Evolutionary conservation across 129 eudicot genomes (phyloP).

Genomic region (Silybum marianum): DNA sequence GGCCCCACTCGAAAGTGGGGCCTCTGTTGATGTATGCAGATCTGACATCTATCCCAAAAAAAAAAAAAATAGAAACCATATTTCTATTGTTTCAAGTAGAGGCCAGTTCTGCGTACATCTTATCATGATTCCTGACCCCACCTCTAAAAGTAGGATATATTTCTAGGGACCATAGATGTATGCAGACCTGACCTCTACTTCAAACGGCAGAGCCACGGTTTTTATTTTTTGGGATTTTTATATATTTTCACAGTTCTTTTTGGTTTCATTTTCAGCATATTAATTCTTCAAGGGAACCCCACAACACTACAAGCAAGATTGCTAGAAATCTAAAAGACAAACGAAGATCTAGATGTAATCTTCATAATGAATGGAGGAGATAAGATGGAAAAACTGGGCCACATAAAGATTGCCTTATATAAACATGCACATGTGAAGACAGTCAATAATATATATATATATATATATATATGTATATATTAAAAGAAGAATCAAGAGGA

Average conservation of each 20-base stretch:
- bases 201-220: neutral
- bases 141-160: neutral
- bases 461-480: too few species aligned
- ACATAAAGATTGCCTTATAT: neutral
- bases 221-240: neutral
- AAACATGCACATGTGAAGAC: slow-evolving; percentile 3
- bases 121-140: neutral
- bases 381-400: slow-evolving; percentile 6
- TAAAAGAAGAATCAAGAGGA: too few species aligned
- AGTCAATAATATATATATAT: slow-evolving; percentile 1
- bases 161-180: neutral
- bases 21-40: neutral
- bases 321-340: neutral
- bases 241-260: neutral
- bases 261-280: neutral
- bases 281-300: slow-evolving; percentile 14
- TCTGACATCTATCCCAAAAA: too few species aligned
- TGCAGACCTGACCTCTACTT: neutral
- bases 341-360: neutral
- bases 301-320: slow-evolving; percentile 15
- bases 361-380: neutral
- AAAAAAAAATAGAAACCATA: too few species aligned
- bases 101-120: neutral
- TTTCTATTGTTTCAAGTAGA: neutral
- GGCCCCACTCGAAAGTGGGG: too few species aligned